Evolutionary conservation across 768 basidiomycete genomes (phyloP).

Genomic region (Rhodotorula diobovata): DNA sequence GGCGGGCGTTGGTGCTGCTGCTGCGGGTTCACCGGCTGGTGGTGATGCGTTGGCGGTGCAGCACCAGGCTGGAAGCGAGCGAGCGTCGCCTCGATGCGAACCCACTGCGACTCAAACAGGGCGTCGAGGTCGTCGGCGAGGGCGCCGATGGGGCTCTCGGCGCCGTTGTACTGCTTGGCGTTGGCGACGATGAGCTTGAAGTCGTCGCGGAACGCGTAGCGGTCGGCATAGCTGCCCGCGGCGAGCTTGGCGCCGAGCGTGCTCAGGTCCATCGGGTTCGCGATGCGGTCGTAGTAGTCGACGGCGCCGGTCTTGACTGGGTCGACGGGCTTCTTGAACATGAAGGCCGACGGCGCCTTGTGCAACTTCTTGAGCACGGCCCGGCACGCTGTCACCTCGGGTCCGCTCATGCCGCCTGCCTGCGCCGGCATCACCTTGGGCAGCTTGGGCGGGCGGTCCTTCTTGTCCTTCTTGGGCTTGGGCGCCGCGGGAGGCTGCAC

Average conservation of each 20-base stretch:
- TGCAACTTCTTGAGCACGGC: slow-evolving; percentile 65
- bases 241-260: slow-evolving; percentile 82
- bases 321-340: slow-evolving; percentile 78
- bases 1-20: not conserved
- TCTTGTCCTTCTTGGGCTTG: slow-evolving; percentile 24
- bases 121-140: slow-evolving; percentile 70
- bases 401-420: slow-evolving; percentile 38
- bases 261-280: slow-evolving; percentile 88
- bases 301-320: slow-evolving; percentile 38
- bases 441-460: slow-evolving; percentile 15
- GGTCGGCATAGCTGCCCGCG: slow-evolving; percentile 76
- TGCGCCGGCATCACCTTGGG: slow-evolving; percentile 28
- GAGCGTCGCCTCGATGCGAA: slow-evolving; percentile 74
- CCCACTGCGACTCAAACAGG: slow-evolving; percentile 86
- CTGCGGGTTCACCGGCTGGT: not conserved
- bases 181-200: slow-evolving; percentile 83
- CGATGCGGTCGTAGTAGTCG: slow-evolving; percentile 77
- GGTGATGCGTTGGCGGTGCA: not conserved
- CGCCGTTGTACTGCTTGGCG: slow-evolving; percentile 75
- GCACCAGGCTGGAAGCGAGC: slow-evolving; percentile 50
- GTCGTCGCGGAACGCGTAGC: slow-evolving; percentile 77
- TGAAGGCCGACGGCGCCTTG: slow-evolving; percentile 63
- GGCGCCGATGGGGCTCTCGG: slow-evolving; percentile 66
- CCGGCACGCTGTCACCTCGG: slow-evolving; percentile 40
- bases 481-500: slow-evolving; percentile 20